Conservation (phyloP, 2,329 filamentous ascomycete genomes). For the Diaporthe humulicola region DNA sequence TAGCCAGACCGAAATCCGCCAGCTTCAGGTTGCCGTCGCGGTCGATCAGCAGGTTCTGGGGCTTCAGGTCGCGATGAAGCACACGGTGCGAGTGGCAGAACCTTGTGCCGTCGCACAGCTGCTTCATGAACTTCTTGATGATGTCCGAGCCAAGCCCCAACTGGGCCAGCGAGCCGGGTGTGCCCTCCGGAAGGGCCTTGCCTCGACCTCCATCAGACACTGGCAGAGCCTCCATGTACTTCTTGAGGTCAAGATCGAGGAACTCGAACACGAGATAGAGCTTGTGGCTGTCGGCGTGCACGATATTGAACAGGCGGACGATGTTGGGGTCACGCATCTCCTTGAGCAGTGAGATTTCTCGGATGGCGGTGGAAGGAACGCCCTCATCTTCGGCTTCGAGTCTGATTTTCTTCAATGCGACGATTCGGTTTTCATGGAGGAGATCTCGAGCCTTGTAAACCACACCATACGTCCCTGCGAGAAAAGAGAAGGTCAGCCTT, state of each 20-base stretch:
- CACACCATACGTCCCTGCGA: conserved; percentile 86
- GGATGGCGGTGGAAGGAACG: conserved; percentile 89
- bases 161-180: conserved; percentile 71
- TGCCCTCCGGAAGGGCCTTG: conserved; percentile 83
- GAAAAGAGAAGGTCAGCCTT: background rate
- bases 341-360: conserved; percentile 91
- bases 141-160: conserved; percentile 82
- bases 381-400: conserved; percentile 93
- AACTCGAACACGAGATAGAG: conserved; percentile 92
- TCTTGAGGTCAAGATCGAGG: conserved; percentile 89
- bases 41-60: conserved; percentile 87
- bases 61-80: conserved; percentile 87
- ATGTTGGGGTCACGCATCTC: conserved; percentile 94
- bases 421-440: conserved; percentile 81
- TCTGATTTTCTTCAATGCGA: conserved; percentile 92
- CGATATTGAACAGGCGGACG: conserved; percentile 87
- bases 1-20: conserved; percentile 88
- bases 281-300: conserved; percentile 92
- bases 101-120: conserved; percentile 82
- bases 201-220: conserved; percentile 84
- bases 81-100: conserved; percentile 91
- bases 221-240: conserved; percentile 92
- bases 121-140: conserved; percentile 92
- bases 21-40: conserved; percentile 89
- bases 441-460: conserved; percentile 93